Percentiles rank a stretch among this genome's conserved stretches.
phyloP scores from a whole-genome alignment of 371 early-diverging fungal genomes.

The Actinomortierella wolfii region DNA sequence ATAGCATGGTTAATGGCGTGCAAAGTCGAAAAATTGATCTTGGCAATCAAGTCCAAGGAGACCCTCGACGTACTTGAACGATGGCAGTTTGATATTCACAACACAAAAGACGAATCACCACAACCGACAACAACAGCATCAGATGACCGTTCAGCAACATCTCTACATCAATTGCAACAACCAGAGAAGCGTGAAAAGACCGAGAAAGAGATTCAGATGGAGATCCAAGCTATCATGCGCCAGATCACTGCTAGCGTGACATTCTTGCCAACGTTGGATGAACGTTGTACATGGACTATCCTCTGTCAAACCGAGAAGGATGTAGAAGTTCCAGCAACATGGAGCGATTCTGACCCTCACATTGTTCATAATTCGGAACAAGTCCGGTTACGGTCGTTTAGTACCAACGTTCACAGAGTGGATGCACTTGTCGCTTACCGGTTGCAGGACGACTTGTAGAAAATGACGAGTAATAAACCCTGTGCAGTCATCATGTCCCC shows the following conservation, averaged over 20 bases:
- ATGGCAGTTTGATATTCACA: slow-evolving; percentile 92
- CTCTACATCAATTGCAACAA: slow-evolving; percentile 8
- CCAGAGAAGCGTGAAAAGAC: slow-evolving; percentile 48
- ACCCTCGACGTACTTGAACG: slow-evolving; percentile 85
- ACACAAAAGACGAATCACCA: slow-evolving; percentile 27
- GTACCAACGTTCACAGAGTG: slow-evolving; percentile 82
- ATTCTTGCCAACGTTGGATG: slow-evolving; percentile 87
- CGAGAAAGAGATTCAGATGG: slow-evolving; percentile 69
- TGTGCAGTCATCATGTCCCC: too few species aligned
- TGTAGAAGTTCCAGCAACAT: slow-evolving; percentile 83
- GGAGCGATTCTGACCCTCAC: slow-evolving; percentile 85
- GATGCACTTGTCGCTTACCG: slow-evolving; percentile 87
- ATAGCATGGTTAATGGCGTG: slow-evolving; percentile 73
- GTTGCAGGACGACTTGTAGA: slow-evolving; percentile 50
- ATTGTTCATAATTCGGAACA: slow-evolving; percentile 84
- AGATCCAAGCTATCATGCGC: slow-evolving; percentile 87
- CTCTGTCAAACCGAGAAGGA: slow-evolving; percentile 87
- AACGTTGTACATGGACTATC: slow-evolving; percentile 91
- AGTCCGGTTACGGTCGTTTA: slow-evolving; percentile 77
- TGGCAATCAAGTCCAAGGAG: slow-evolving; percentile 82
- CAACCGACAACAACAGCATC: slow-evolving; percentile 1
- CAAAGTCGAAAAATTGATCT: slow-evolving; percentile 79
- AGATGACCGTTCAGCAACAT: neutral
- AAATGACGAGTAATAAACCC: slow-evolving; percentile 1
- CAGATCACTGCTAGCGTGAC: slow-evolving; percentile 91